Evolutionary conservation across 108 stramenopile genomes (phyloP), one percentile per base, ranked within the genome.

Genomic region (Epipyxis sp.): DNA sequence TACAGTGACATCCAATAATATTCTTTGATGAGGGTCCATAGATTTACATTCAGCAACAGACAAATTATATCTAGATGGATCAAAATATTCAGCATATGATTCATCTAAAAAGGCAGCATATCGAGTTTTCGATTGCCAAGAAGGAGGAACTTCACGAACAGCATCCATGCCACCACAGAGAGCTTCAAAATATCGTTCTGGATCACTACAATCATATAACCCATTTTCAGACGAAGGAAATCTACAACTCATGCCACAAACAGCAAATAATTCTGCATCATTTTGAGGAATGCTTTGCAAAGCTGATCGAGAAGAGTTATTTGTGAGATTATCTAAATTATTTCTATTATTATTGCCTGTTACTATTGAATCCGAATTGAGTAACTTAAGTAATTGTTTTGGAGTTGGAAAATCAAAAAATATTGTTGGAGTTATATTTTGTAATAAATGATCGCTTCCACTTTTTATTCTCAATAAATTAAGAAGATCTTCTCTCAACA

Each of bases 1-100:
- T 41, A 81, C 80, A 27, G 69, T 68, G 32, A 83, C 83, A 69
- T 85, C 84, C 0, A 85, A 83, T 71, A 85, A 81, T n/a, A 85
- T 40, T 43, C 84, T n/a, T 71, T 86, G 85, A 67, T 86, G 83
- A 25, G 85, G 85, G 77, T 86, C 83, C 85, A 86, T 86, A 32
- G 76, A 34, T 59, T 29, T 13, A 2, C 81, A 83, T 59, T 86
- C 83, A n/a, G 84, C 35, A 10, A 81, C 42, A 29, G 80, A 42
- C n/a, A 86, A 43, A n/a, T 81, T 78, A 40, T 84, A 86, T 42
- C 79, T 84, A 1, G 74, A 78, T 44, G 77, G 44, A 69, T 85
- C 84, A 77, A 85, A 85, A 13, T 42, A 71, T 30, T 83, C 83
- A 3, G 59, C 76, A 16, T 71, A 6, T 6, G 13, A 6, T 6